Evolutionary conservation across 2,329 filamentous ascomycete genomes (phyloP).

Genomic region (Magnaporthiopsis incrustans): DNA sequence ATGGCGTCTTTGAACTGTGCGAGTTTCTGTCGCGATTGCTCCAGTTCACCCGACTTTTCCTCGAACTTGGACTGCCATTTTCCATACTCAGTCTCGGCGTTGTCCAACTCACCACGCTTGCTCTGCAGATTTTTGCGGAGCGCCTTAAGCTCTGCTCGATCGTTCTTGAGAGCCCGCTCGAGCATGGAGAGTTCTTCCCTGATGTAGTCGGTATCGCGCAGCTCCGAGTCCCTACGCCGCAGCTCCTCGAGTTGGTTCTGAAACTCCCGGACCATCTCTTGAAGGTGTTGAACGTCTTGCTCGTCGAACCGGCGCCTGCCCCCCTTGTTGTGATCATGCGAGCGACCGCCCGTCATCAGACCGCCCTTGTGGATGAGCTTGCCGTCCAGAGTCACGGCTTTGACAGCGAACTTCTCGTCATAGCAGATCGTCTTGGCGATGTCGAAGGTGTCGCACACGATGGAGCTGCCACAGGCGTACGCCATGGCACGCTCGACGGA

Average conservation of each 20-base stretch:
- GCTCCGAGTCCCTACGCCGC: slow-evolving; percentile 68
- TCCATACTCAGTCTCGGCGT: slow-evolving; percentile 62
- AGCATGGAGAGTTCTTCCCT: slow-evolving; percentile 73
- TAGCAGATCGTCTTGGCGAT: slow-evolving; percentile 89
- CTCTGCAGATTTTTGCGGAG: slow-evolving; percentile 77
- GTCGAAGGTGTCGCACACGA: slow-evolving; percentile 83
- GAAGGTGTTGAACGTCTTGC: slow-evolving; percentile 77
- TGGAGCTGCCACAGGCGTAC: slow-evolving; percentile 89
- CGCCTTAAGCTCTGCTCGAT: slow-evolving; percentile 67
- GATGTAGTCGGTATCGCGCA: slow-evolving; percentile 70
- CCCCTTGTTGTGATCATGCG: slow-evolving; percentile 63
- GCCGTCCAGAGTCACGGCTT: slow-evolving; percentile 92
- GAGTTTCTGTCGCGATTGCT: slow-evolving; percentile 43
- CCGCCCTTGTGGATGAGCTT: slow-evolving; percentile 95
- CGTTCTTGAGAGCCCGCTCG: slow-evolving; percentile 64
- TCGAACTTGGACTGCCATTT: slow-evolving; percentile 72
- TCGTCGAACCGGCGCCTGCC: slow-evolving; percentile 82
- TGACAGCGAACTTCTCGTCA: slow-evolving; percentile 74
- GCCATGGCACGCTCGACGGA: slow-evolving; percentile 85
- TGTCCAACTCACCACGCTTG: slow-evolving; percentile 73
- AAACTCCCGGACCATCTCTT: slow-evolving; percentile 46
- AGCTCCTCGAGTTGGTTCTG: slow-evolving; percentile 40
- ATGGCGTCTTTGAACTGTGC: slow-evolving; percentile 55
- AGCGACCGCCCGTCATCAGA: slow-evolving; percentile 90
- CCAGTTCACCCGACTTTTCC: slow-evolving; percentile 61